phyloP scores from a whole-genome alignment of 768 basidiomycete species.

The Psilocybe cubensis region DNA sequence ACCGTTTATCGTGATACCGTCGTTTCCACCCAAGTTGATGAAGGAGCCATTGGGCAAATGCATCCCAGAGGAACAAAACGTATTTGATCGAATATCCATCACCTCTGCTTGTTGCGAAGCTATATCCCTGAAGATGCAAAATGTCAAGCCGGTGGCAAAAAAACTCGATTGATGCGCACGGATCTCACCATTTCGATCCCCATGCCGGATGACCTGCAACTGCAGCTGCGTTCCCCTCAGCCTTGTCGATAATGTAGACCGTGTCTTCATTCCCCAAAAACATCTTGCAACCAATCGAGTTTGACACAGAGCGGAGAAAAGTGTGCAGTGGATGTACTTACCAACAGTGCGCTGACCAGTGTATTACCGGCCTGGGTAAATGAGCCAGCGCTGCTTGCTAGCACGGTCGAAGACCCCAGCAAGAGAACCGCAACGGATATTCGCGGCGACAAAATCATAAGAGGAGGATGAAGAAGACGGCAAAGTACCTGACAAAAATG shows the following conservation, averaged over 20 bases:
- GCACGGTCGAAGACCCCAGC: conserved; percentile 25
- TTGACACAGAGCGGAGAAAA: not conserved
- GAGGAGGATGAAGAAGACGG: conserved; percentile 24
- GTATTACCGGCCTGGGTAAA: conserved; percentile 48
- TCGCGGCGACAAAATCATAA: conserved; percentile 18
- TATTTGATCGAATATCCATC: conserved; percentile 75
- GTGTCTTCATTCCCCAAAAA: conserved; percentile 79
- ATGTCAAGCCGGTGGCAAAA: no score
- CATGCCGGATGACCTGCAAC: conserved; percentile 75
- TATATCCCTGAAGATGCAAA: conserved; percentile 61
- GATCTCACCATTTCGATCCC: conserved; percentile 65
- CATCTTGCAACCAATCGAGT: conserved; percentile 45
- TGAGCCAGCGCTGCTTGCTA: conserved; percentile 40
- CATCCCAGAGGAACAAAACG: conserved; percentile 83
- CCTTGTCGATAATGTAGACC: conserved; percentile 91
- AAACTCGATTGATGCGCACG: not conserved
- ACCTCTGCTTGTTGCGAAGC: conserved; percentile 56
- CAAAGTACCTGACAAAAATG: not conserved
- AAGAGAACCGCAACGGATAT: conserved; percentile 37
- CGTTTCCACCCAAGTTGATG: conserved; percentile 77
- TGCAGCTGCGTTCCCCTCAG: conserved; percentile 70
- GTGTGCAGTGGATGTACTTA: conserved; percentile 27
- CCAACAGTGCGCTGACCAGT: conserved; percentile 54
- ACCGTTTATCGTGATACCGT: conserved; percentile 74
- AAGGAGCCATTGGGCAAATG: conserved; percentile 81